A percentile compares a stretch with the other conserved stretches of the same genome.
phyloP scores from a whole-genome alignment of 352 stramenopile genomes.

The Thalassiosira exigua region DNA sequence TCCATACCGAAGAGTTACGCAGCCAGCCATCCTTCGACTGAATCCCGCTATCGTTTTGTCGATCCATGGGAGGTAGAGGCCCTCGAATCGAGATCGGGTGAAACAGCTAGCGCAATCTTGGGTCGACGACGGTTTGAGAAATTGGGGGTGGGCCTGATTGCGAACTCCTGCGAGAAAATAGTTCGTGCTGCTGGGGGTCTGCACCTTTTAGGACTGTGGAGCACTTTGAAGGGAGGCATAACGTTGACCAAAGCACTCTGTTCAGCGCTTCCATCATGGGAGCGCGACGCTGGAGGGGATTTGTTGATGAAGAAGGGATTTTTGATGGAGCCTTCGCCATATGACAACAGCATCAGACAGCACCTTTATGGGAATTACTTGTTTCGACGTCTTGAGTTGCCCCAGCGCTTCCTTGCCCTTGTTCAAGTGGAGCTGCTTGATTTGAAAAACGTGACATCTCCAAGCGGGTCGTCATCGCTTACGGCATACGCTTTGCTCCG shows the following conservation, averaged over 20 bases:
- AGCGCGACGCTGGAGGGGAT: constrained; percentile 76
- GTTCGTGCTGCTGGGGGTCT: constrained; percentile 67
- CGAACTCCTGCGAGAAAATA: constrained; percentile 69
- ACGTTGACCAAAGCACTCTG: constrained; percentile 79
- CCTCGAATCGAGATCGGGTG: constrained; percentile 73
- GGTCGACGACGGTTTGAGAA: constrained; percentile 67
- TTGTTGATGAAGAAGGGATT: constrained; percentile 71
- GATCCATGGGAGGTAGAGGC: constrained; percentile 86
- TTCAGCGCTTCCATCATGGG: constrained; percentile 80
- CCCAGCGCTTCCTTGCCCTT: constrained; percentile 81
- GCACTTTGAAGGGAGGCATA: constrained; percentile 67
- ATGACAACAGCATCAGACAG: constrained; percentile 79
- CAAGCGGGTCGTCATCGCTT: constrained; percentile 79
- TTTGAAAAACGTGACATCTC: constrained; percentile 85
- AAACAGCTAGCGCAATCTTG: constrained; percentile 73
- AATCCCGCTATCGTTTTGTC: constrained; percentile 81
- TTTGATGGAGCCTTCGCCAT: constrained; percentile 69
- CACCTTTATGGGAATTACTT: constrained; percentile 85
- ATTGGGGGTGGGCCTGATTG: constrained; percentile 70
- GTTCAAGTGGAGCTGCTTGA: constrained; percentile 85
- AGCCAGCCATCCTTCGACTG: constrained; percentile 54
- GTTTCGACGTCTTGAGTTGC: constrained; percentile 70
- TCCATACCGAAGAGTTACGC: constrained; percentile 65
- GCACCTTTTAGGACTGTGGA: constrained; percentile 78
- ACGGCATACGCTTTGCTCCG: constrained; percentile 82